Conservation (phyloP, 371 early-diverging fungal species). For the Mucor velutinosus region DNA sequence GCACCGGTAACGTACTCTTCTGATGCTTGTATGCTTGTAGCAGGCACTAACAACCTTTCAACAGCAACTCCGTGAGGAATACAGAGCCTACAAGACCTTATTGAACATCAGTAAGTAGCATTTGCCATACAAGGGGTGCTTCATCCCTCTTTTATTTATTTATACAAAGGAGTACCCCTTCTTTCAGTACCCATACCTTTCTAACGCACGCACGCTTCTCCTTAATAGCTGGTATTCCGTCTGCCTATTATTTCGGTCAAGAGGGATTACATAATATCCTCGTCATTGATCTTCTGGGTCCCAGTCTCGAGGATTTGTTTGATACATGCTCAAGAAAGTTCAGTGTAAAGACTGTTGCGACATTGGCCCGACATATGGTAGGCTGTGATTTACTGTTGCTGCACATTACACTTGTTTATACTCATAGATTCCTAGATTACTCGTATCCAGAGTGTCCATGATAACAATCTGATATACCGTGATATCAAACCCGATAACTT, state of each 20-base stretch:
- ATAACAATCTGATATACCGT: constrained; percentile 93
- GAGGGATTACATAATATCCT: constrained; percentile 94
- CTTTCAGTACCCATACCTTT: background rate
- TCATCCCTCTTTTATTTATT: background rate
- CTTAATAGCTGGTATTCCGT: constrained; percentile 76
- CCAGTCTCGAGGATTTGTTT: constrained; percentile 94
- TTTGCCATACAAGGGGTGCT: background rate
- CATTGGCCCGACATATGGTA: constrained; percentile 95
- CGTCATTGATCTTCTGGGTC: constrained; percentile 96
- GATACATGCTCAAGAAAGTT: constrained; percentile 92
- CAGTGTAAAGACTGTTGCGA: constrained; percentile 88
- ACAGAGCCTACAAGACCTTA: constrained; percentile 87
- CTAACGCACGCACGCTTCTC: background rate
- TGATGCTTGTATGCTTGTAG: background rate
- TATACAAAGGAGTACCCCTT: background rate
- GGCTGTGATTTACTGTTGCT: background rate
- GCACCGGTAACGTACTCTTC: constrained; percentile 68
- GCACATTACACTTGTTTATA: background rate
- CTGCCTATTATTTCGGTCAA: constrained; percentile 91
- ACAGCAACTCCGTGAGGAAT: constrained; percentile 87
- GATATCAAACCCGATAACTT: constrained; percentile 99
- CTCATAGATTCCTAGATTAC: constrained; percentile 58
- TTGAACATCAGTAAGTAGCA: constrained; percentile 65
- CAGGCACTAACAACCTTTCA: background rate
- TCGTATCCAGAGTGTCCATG: constrained; percentile 92